A percentile compares a stretch with the other conserved stretches of the same genome.
Evolutionary conservation across 2,329 filamentous ascomycete species (phyloP).

Genomic region (Phoma sp.): DNA sequence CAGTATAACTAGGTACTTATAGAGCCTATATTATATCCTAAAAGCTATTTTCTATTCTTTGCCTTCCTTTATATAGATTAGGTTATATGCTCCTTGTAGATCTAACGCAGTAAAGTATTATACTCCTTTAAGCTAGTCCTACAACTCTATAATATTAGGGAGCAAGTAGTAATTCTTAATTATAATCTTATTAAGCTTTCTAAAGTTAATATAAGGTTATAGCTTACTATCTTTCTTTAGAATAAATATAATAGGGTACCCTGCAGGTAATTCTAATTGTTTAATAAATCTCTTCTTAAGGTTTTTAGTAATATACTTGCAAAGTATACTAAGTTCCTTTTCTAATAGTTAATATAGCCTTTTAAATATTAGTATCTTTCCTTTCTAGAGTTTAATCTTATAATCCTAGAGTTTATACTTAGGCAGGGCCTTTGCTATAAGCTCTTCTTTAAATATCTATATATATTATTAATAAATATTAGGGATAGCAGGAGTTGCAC

Average conservation of each 20-base stretch:
- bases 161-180: not conserved
- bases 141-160: not conserved
- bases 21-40: slow-evolving; percentile 30
- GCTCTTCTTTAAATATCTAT: not conserved
- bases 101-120: not conserved
- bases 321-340: not conserved
- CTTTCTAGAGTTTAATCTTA: not conserved
- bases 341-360: not conserved
- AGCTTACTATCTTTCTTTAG: not conserved
- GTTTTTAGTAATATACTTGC: not conserved
- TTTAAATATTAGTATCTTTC: not conserved
- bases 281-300: not conserved
- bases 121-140: not conserved
- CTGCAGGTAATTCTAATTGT: not conserved
- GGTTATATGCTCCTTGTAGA: not conserved
- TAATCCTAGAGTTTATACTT: not conserved
- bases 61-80: slow-evolving; percentile 11
- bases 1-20: slow-evolving; percentile 40
- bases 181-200: not conserved
- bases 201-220: not conserved
- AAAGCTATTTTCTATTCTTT: slow-evolving; percentile 46
- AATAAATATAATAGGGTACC: not conserved
- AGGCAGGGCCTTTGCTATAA: not conserved
- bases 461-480: not conserved
- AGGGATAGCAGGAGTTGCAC: not conserved